Base-by-base conservation (phyloP, 108 stramenopile species). In the Conticribra guillardii region DNA sequence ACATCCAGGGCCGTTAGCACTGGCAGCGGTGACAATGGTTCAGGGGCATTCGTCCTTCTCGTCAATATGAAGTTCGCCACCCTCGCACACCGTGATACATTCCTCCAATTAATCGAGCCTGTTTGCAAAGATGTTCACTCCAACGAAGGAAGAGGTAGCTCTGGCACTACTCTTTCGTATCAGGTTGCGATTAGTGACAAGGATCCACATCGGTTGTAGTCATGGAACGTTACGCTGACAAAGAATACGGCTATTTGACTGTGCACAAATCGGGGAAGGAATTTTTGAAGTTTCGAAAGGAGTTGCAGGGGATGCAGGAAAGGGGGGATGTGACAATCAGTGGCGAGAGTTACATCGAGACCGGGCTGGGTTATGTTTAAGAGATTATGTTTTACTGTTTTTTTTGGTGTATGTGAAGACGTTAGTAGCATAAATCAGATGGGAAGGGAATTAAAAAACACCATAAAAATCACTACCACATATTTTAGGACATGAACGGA, bases 181-280 rank as follows among this genome's bases (percentile, higher is more conserved):
- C 79, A 88, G 72, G 79, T 85, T 21, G 66, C 86, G 3, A 46
- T 72, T 21, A 83, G 82, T n/a, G 85, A 91, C 47, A 77, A 81
- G 46, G 72, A 88, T 59, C 81, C 80, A 15, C 71, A n/a, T 52
- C 59, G 56, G 82, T 87, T 5, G 16, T 85, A 31, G 19, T 91
- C 16, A 17, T 88, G 37, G 89, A 91, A 51, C 83, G 89, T 30
- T 91, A 91, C 57, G 37, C 47, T n/a, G 82, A 88, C 67, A 91
- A 91, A 61, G 82, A 87, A 4, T 22, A 76, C 22, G 85, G 82
- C 1, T 91, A 79, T 69, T 64, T 87, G 47, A 44, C 76, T 19
- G 56, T 87, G 1, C 89, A 91, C 60, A 69, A 59, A 33, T 82
- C 73, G 0, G 82, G 84, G 1, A 63, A 44, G 22, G 62, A 82